A percentile compares a stretch with the other conserved stretches of the same genome.
phyloP scores from a whole-genome alignment of 345 rosid species.

The Salix exigua region DNA sequence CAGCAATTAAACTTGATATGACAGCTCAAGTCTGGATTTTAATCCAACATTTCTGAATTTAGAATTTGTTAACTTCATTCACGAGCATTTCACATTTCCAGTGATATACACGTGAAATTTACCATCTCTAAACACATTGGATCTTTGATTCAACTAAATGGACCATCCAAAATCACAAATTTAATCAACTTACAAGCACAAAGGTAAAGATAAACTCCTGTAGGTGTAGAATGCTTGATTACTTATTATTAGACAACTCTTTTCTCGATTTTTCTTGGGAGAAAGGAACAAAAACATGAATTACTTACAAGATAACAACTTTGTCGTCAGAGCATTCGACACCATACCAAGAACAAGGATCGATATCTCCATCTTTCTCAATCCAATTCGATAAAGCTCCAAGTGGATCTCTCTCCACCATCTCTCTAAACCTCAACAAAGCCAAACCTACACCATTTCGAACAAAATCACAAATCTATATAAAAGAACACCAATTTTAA shows the following conservation, averaged over 20 bases:
- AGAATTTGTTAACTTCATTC: neutral
- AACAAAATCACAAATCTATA: neutral
- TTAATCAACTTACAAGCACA: neutral
- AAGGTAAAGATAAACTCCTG: neutral
- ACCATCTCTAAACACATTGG: neutral
- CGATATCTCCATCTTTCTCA: constrained; percentile 28
- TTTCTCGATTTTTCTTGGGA: neutral
- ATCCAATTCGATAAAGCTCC: constrained; percentile 64
- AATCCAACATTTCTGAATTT: neutral
- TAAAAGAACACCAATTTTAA: neutral
- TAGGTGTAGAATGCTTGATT: neutral
- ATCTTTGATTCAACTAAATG: constrained; percentile 9
- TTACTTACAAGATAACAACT: constrained; percentile 65
- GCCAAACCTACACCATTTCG: constrained; percentile 47
- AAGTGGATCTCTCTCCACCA: constrained; percentile 63
- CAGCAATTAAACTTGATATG: neutral
- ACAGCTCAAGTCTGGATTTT: neutral
- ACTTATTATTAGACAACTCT: neutral
- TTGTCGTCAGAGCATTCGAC: constrained; percentile 65
- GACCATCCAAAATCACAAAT: neutral
- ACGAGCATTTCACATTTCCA: neutral
- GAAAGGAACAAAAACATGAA: neutral
- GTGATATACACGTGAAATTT: neutral
- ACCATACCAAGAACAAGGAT: constrained; percentile 85
- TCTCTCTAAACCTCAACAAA: constrained; percentile 55